Conservation (phyloP, 2,329 filamentous ascomycete species). For the Fusarium clavum region DNA sequence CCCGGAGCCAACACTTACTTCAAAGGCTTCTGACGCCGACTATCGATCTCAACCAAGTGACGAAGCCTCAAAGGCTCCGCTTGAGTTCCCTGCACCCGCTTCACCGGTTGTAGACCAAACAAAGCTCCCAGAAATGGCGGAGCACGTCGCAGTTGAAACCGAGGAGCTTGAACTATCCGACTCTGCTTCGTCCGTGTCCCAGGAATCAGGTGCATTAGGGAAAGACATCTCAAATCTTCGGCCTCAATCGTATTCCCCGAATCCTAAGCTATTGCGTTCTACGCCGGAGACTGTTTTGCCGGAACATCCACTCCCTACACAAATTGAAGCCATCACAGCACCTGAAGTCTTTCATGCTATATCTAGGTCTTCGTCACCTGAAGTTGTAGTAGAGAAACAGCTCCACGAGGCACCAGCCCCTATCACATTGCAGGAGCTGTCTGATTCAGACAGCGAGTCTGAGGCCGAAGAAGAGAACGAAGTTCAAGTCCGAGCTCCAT, state of each 20-base stretch:
- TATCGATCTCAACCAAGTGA: conserved; percentile 11
- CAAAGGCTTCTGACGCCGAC: not conserved
- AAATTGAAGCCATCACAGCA: not conserved
- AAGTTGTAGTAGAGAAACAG: conserved; percentile 1
- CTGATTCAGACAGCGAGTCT: conserved; percentile 18
- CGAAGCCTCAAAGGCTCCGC: not conserved
- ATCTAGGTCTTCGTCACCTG: not conserved
- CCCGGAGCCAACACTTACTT: conserved; percentile 2
- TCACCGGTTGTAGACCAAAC: not conserved
- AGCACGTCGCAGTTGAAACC: not conserved
- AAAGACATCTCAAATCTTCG: not conserved
- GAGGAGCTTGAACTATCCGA: conserved; percentile 2
- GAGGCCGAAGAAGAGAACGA: conserved; percentile 5
- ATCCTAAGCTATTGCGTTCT: not conserved
- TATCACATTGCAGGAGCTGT: not conserved
- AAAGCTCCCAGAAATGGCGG: not conserved
- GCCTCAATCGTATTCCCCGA: not conserved
- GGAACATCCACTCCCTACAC: not conserved
- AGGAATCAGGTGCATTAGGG: not conserved
- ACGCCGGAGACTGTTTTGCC: not conserved
- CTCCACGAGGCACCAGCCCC: not conserved
- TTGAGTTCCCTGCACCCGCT: conserved; percentile 1
- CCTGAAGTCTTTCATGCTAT: not conserved
- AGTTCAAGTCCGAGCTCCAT: not conserved
- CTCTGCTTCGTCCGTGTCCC: conserved; percentile 6